Evolutionary conservation across 2,329 filamentous ascomycete species (phyloP).

Genomic region (Ambrosiella beaveri): DNA sequence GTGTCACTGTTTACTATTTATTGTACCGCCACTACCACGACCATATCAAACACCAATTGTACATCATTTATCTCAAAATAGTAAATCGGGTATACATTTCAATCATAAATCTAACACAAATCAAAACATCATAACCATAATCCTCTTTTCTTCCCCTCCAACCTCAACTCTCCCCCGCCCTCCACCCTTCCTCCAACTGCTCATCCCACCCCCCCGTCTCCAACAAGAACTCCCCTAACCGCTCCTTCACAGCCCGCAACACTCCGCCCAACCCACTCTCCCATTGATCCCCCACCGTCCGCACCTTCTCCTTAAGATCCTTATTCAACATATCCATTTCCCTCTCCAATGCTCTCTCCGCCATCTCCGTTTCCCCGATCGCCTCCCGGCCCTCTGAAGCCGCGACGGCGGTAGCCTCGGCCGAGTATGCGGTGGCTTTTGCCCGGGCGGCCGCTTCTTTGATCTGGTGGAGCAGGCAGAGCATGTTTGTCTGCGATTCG

Average conservation of each 20-base stretch:
- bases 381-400: conserved; percentile 17
- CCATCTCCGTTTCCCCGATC: conserved; percentile 27
- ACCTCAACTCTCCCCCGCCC: conserved; percentile 25
- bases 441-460: conserved; percentile 60
- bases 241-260: conserved; percentile 54
- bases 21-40: background rate
- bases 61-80: background rate
- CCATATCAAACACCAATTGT: background rate
- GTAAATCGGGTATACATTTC: background rate
- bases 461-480: conserved; percentile 82
- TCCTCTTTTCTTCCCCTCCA: background rate
- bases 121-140: background rate
- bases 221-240: conserved; percentile 56
- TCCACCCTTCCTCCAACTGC: conserved; percentile 37
- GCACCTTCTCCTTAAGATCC: conserved; percentile 85
- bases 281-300: conserved; percentile 84
- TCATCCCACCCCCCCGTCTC: conserved; percentile 82
- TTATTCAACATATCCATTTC: conserved; percentile 59
- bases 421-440: conserved; percentile 48
- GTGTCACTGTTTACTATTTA: background rate
- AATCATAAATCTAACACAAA: background rate
- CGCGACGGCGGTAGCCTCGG: conserved; percentile 27
- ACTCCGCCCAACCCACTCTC: conserved; percentile 65
- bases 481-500: conserved; percentile 77
- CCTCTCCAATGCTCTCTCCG: conserved; percentile 40